Evolutionary conservation across 2,329 filamentous ascomycete species (phyloP).

Genomic region (Dryadomyces sulphureus): DNA sequence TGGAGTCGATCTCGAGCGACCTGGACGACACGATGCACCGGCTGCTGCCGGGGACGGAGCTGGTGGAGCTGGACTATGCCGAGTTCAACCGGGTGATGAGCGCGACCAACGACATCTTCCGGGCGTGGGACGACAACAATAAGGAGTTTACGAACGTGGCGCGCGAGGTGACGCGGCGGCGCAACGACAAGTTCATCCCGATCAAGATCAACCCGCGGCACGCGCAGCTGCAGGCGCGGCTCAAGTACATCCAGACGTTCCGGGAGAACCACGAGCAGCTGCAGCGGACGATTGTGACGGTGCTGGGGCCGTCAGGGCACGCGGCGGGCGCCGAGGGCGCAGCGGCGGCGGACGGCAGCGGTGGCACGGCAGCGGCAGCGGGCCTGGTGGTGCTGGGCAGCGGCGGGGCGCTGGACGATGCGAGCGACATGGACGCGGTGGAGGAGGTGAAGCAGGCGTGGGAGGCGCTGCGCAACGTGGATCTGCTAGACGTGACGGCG

Average conservation of each 20-base stretch:
- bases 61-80: constrained; percentile 84
- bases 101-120: constrained; percentile 73
- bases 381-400: constrained; percentile 37
- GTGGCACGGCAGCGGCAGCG: constrained; percentile 14
- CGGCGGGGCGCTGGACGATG: constrained; percentile 62
- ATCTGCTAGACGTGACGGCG: constrained; percentile 79
- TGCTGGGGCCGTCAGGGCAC: constrained; percentile 46
- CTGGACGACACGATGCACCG: constrained; percentile 76
- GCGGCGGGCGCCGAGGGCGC: constrained; percentile 32
- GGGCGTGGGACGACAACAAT: constrained; percentile 85
- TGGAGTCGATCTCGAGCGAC: constrained; percentile 91
- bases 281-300: constrained; percentile 88
- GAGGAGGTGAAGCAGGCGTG: constrained; percentile 94
- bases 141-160: constrained; percentile 98
- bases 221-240: constrained; percentile 71
- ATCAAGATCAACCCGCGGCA: constrained; percentile 91
- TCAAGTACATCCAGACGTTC: constrained; percentile 91
- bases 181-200: constrained; percentile 96
- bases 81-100: constrained; percentile 82
- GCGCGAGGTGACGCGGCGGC: constrained; percentile 79
- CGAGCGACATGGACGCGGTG: constrained; percentile 92
- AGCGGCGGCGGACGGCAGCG: constrained; percentile 49
- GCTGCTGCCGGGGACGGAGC: constrained; percentile 67
- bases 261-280: constrained; percentile 95
- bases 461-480: constrained; percentile 84